These are phyloP conservation scores for Scedosporium boydii DNA, from an alignment of 2,329 filamentous ascomycete genomes.

Conservation along the genomic window DNA sequence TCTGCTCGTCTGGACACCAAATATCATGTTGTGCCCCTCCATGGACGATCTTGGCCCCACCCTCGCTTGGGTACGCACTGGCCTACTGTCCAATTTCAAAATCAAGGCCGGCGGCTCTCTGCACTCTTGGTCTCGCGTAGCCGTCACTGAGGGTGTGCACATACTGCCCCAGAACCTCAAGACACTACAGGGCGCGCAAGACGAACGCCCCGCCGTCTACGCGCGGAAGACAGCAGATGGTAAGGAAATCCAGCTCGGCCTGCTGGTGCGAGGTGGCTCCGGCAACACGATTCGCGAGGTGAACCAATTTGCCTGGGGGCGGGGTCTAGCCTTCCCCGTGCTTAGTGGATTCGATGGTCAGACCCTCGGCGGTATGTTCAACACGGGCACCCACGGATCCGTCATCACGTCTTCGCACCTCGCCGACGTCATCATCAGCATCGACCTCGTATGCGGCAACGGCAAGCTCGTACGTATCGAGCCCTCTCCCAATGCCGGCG, in stretches of 20 bases:
- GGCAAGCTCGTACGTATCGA: constrained; percentile 4
- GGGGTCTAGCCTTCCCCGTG: constrained; percentile 4
- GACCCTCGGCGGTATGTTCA: constrained; percentile 7
- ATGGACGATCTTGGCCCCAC: constrained; percentile 2
- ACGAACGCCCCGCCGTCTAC: constrained; percentile 4
- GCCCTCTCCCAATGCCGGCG: background rate
- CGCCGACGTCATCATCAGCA: constrained; percentile 3
- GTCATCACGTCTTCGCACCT: constrained; percentile 4
- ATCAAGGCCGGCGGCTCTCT: constrained; percentile 4
- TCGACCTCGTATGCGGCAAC: constrained; percentile 1
- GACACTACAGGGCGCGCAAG: background rate
- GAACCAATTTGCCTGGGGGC: constrained; percentile 4
- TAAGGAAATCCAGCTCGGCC: background rate
- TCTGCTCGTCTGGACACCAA: constrained; percentile 4
- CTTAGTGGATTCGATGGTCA: constrained; percentile 8
- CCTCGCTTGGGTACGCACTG: constrained; percentile 3
- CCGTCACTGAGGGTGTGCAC: constrained; percentile 1
- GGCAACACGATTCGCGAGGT: constrained; percentile 4
- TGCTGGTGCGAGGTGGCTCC: constrained; percentile 2
- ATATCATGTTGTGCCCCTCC: constrained; percentile 1
- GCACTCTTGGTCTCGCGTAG: constrained; percentile 5
- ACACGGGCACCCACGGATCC: constrained; percentile 7
- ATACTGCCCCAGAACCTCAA: constrained; percentile 4
- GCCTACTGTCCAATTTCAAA: background rate
- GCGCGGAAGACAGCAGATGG: background rate